Conservation (phyloP, 192 early-diverging fungal species). For the Obelidium mucronatum region DNA sequence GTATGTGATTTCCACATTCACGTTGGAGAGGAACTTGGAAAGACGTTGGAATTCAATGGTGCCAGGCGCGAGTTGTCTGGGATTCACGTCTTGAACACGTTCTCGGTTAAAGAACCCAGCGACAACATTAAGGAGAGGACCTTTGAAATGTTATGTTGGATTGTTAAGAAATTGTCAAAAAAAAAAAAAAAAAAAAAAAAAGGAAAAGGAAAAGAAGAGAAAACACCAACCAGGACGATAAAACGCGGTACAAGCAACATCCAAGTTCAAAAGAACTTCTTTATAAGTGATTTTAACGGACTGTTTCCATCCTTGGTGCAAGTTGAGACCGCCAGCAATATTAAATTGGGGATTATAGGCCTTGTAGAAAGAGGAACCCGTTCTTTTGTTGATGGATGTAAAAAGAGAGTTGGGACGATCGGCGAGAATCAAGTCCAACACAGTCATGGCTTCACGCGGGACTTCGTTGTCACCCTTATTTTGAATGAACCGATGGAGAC, state of each 20-base stretch:
- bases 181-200: not conserved
- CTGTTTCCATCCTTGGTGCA: slow-evolving; percentile 38
- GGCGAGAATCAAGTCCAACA: slow-evolving; percentile 30
- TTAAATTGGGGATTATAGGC: slow-evolving; percentile 30
- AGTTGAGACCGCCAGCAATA: slow-evolving; percentile 30
- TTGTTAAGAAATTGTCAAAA: not conserved
- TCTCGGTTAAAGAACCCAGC: slow-evolving; percentile 29
- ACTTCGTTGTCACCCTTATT: slow-evolving; percentile 28
- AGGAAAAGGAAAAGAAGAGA: not conserved
- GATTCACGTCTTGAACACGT: slow-evolving; percentile 26
- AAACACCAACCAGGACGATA: slow-evolving; percentile 25
- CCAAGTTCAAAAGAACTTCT: slow-evolving; percentile 29
- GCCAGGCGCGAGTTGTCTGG: not conserved
- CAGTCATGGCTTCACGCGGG: slow-evolving; percentile 33
- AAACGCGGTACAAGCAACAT: slow-evolving; percentile 29
- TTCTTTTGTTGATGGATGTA: slow-evolving; percentile 28
- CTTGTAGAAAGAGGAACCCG: slow-evolving; percentile 32
- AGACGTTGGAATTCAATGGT: slow-evolving; percentile 28
- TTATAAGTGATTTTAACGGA: slow-evolving; percentile 31
- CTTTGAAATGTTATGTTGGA: not conserved
- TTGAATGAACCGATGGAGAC: slow-evolving; percentile 25
- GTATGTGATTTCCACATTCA: slow-evolving; percentile 23
- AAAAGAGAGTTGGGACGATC: slow-evolving; percentile 28
- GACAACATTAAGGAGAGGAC: slow-evolving; percentile 27
- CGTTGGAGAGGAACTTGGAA: slow-evolving; percentile 25